These are phyloP conservation scores for Rosellinia necatrix DNA, from an alignment of 2,329 filamentous ascomycete species.

Conservation along the genomic window DNA sequence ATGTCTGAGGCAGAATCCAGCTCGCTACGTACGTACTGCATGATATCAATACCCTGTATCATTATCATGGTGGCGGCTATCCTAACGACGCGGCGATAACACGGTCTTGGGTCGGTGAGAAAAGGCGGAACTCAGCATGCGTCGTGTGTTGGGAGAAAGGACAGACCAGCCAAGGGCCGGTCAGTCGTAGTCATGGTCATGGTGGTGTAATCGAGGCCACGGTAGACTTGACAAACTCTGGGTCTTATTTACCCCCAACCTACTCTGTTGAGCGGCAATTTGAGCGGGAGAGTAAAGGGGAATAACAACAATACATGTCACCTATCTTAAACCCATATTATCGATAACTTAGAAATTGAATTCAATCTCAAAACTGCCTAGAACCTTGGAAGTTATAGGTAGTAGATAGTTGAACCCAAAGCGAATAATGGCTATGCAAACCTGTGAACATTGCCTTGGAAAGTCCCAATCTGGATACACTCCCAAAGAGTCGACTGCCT, in stretches of 20 bases:
- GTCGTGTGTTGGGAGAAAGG: neutral
- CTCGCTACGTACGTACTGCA: conserved; percentile 18
- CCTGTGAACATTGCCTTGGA: conserved; percentile 2
- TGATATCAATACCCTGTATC: conserved; percentile 6
- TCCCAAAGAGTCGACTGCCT: conserved; percentile 39
- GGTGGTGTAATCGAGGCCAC: neutral
- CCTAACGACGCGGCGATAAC: neutral
- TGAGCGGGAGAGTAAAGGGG: too few relatives aligned
- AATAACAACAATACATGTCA: too few relatives aligned
- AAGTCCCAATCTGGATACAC: conserved; percentile 40
- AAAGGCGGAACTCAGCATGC: neutral
- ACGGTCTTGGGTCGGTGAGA: conserved; percentile 10
- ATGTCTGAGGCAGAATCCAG: conserved; percentile 7
- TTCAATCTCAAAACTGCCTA: too few relatives aligned
- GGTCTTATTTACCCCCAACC: neutral
- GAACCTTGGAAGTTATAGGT: too few relatives aligned
- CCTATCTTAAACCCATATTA: neutral
- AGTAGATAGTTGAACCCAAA: too few relatives aligned
- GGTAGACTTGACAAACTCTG: neutral
- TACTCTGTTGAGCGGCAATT: too few relatives aligned
- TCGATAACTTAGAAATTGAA: neutral
- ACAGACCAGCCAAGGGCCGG: too few relatives aligned
- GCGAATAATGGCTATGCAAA: too few relatives aligned
- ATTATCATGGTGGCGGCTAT: conserved; percentile 12
- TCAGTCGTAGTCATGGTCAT: too few relatives aligned